Conservation (phyloP, 306 rosid species). For the apple (Malus domestica) region ASM211411v1 NC_041790.1:495501-496000, state of each 20-base stretch:
- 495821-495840: no score
- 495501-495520: conserved; percentile 44
- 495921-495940: no score
- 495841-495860: no score
- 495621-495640: conserved; percentile 51
- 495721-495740: background rate
- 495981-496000: no score
- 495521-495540: conserved; percentile 28
- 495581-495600: conserved; percentile 27
- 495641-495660: conserved; percentile 23
- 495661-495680: conserved; percentile 7
- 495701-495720: background rate
- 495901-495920: no score
- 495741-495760: background rate
- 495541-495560: conserved; percentile 39
- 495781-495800: no score
- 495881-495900: no score
- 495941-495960: no score
- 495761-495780: no score
- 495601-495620: conserved; percentile 26
- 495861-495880: no score
- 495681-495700: background rate
- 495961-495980: no score
- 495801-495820: no score
- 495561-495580: conserved; percentile 36